Conservation (phyloP, 2,329 filamentous ascomycete species). For the Paraphoma sp. region DNA sequence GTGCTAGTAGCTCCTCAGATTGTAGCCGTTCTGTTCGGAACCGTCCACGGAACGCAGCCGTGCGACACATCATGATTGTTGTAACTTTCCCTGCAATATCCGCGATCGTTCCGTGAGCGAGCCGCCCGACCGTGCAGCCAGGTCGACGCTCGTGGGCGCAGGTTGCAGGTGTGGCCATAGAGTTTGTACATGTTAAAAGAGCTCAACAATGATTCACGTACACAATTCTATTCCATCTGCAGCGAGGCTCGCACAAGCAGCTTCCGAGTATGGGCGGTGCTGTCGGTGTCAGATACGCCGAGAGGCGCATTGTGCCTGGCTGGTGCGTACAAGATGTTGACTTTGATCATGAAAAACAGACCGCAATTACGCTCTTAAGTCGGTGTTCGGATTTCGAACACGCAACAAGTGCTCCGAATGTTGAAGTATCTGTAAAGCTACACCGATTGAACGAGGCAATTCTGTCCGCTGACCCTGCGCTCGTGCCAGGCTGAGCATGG, state of each 20-base stretch:
- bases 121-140: too few relatives aligned
- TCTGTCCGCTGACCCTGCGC: slow-evolving; percentile 20
- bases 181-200: not conserved
- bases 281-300: not conserved
- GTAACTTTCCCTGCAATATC: not conserved
- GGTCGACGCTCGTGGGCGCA: too few relatives aligned
- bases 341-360: not conserved
- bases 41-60: not conserved
- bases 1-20: not conserved
- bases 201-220: too few relatives aligned
- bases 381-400: not conserved
- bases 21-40: not conserved
- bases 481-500: slow-evolving; percentile 11
- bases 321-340: not conserved
- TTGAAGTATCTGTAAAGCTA: not conserved
- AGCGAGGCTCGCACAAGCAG: not conserved
- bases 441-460: slow-evolving; percentile 23
- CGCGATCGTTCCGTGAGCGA: not conserved
- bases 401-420: not conserved
- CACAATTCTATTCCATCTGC: too few relatives aligned
- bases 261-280: not conserved
- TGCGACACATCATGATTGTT: not conserved
- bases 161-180: too few relatives aligned
- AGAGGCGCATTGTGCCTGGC: not conserved
- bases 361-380: not conserved